Evolutionary conservation across 192 early-diverging fungal species (phyloP), one percentile per base, ranked within the genome.

Genomic region (Coemansia sp.): DNA sequence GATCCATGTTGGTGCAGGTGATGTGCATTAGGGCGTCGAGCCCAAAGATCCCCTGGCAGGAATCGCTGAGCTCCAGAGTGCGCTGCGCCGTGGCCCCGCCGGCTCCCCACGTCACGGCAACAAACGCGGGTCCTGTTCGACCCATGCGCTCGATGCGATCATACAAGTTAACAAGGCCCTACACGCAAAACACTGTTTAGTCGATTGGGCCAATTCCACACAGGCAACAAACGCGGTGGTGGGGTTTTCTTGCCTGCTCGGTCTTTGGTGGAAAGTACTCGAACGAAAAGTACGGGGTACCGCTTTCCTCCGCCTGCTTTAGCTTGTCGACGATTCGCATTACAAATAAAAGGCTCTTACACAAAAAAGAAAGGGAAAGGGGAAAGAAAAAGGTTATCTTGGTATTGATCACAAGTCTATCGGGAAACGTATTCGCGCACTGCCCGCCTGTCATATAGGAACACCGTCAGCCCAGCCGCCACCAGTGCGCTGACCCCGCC

Each of bases 221-320:
- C n/a, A n/a, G n/a, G n/a, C n/a, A n/a, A n/a, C n/a, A n/a, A n/a
- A n/a, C n/a, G n/a, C n/a, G n/a, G n/a, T n/a, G n/a, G 39, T 24
- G n/a, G 24, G 38, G 13, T 33, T 61, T 36, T 58, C 63, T 68
- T 83, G 84, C 86, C 79, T 88, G 85, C 50, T 90, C 88, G n/a
- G 97, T 99, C 80, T 96, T 99, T 46, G 97, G 97, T 34, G 97
- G 96, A 67, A 98, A 99, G 83, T 92, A 99, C 83, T 99, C 97
- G 66, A 99, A 94, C 33, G 95, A 97, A 79, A 88, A 93, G 70
- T 71, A 87, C 57, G 74, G 66, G 28, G 79, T 69, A 9, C 73
- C 81, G 60, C 85, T 83, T 18, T 77, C 84, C 18, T 82, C 65
- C 1, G 86, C 87, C 60, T 86, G 75, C n/a, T 39, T 65, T 23